Evolutionary conservation across 139 green algal genomes (phyloP), one percentile per base, ranked within the genome.

Genomic region (Haematococcus sp.): DNA sequence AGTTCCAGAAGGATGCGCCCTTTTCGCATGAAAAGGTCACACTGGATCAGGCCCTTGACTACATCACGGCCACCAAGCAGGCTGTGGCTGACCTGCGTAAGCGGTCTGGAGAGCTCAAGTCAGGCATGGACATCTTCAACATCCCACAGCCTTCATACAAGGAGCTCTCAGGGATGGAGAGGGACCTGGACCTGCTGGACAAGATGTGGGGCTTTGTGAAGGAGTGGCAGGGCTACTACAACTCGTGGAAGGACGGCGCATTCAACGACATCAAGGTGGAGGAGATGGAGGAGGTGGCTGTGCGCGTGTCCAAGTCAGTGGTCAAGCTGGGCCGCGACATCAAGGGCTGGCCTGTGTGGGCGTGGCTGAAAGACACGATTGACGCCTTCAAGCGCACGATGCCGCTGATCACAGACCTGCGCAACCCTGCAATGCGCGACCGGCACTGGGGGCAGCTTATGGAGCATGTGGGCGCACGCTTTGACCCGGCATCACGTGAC

Each of bases 321-420:
- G 63, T 70, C 25, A 94, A 94, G 80, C 80, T 95, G 58, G 91
- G 88, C 23, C 82, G 91, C 34, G 92, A 95, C 27, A 88, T 94
- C 70, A 92, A 92, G 76, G 51, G 78, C 33, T 96, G 90, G 91
- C 73, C 77, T 15, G 82, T 90, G 43, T 94, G 88, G 90, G 56
- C 46, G 22, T 83, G 79, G 78, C 85, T 94, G 40, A 90, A 89
- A 68, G 89, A 94, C 30, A 89, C 71, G 11, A 79, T 95, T 25
- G 92, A 95, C 44, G 77, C 88, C n/a, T 97, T 97, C 90, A 95
- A 96, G 85, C 81, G 80, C 66, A 97, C 91, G 22, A 92, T 96
- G 92, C 92, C 91, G 3, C 86, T 97, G 61, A 91, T 97, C 77
- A 91, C 88, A 15, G 90, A 97, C 82, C 79, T 97, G 79, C 80